Evolutionary conservation across 2,329 filamentous ascomycete species (phyloP), one percentile per base, ranked within the genome.

Genomic region (Pseudocercospora pini-densiflorae): DNA sequence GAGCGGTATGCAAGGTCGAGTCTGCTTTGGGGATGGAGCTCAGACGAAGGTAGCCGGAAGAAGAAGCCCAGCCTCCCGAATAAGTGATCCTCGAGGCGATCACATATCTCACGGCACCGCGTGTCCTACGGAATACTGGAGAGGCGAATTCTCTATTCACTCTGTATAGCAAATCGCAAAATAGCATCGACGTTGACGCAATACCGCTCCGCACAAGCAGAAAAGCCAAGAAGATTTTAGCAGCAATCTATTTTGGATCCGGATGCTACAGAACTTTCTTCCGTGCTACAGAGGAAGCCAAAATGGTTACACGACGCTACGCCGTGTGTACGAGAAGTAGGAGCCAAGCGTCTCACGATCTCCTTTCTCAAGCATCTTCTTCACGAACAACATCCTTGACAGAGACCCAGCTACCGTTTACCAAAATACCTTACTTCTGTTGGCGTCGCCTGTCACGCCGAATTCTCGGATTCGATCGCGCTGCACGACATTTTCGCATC

Each of bases 291-390:
- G 16, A 19, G n/a, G 24, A 53, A 53, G 49, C 49, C 33, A 27
- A 19, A 24, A 53, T 29, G 23, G 51, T 54, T n/a, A 58, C 54
- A 58, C 54, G 14, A 33, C 29, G 27, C 27, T 21, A 58, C 54
- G 54, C 54, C 54, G 14, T 58, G 54, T 58, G 33, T 58, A 58
- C 54, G 54, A 58, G 24, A 53, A 27, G 24, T 53, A 24, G 19
- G 51, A 55, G 53, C 53, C 53, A 57, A 59, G 27, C 29, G 27
- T 59, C 29, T 21, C 55, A 59, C 27, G 3, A 31, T 43, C 31
- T 43, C 55, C 29, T 59, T 40, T 43, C 10, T 59, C 31, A 40
- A 58, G 55, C 55, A 43, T 36, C 55, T 33, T 59, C 31, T 59
- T 40, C 31, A 57, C 53, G 53, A 57, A 57, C 53, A 57, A 57